phyloP scores from a whole-genome alignment of 805 yeast genomes.

The Candida khao-thaluensis region DNA sequence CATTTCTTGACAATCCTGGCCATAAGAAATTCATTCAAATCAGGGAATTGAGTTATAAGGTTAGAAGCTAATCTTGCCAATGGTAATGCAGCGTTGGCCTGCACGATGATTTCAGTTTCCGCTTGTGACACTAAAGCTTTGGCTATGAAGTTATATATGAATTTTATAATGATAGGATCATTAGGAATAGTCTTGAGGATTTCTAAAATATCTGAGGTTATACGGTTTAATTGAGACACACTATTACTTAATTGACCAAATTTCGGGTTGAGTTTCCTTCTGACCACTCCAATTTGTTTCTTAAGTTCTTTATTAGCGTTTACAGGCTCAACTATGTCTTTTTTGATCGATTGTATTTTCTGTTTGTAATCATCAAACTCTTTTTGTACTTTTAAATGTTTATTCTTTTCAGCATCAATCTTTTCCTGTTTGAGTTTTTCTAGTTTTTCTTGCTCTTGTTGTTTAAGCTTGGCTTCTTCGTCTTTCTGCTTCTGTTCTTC shows the following conservation, averaged over 20 bases:
- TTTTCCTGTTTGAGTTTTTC: slow-evolving; percentile 15
- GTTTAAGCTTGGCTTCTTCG: slow-evolving; percentile 18
- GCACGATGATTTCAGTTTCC: slow-evolving; percentile 84
- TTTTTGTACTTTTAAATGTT: slow-evolving; percentile 43
- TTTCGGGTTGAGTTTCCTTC: slow-evolving; percentile 79
- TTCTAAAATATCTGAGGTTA: slow-evolving; percentile 50
- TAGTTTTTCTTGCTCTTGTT: slow-evolving; percentile 18
- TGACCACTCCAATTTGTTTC: slow-evolving; percentile 54
- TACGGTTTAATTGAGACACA: slow-evolving; percentile 51
- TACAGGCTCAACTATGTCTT: slow-evolving; percentile 55
- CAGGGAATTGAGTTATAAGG: slow-evolving; percentile 49
- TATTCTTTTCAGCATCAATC: slow-evolving; percentile 19
- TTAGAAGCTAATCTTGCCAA: slow-evolving; percentile 63
- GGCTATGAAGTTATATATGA: slow-evolving; percentile 80
- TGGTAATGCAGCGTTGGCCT: slow-evolving; percentile 76
- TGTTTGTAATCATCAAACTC: slow-evolving; percentile 48
- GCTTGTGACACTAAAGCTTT: slow-evolving; percentile 89
- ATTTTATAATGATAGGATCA: slow-evolving; percentile 33
- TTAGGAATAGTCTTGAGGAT: slow-evolving; percentile 49
- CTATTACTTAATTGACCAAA: slow-evolving; percentile 90
- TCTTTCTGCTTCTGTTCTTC: slow-evolving; percentile 5
- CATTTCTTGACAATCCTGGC: slow-evolving; percentile 92
- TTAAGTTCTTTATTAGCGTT: slow-evolving; percentile 50
- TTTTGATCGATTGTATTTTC: slow-evolving; percentile 58
- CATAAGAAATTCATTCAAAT: slow-evolving; percentile 53